phyloP scores from a whole-genome alignment of 306 rosid species.

The Ceratonia siliqua region DNA sequence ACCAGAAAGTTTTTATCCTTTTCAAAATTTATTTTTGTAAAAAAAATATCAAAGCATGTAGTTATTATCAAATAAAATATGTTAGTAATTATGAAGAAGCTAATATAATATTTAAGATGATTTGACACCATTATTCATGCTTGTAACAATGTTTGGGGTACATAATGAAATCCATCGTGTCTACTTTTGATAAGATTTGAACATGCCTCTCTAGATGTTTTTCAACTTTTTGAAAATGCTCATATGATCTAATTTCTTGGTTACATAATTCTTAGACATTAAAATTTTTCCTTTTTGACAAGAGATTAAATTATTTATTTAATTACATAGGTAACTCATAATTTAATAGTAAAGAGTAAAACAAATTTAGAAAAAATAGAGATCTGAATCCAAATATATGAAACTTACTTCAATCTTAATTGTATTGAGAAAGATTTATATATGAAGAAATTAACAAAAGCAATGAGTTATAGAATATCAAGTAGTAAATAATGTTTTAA shows the following conservation, averaged over 20 bases:
- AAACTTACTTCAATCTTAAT: no score
- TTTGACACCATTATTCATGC: slow-evolving; percentile 5
- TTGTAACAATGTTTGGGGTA: not conserved
- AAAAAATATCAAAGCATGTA: not conserved
- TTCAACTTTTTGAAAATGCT: no score
- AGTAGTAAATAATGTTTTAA: not conserved
- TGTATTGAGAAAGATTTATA: not conserved
- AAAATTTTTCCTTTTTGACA: no score
- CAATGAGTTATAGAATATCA: not conserved
- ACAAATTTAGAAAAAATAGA: no score
- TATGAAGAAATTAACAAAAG: not conserved
- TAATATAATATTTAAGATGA: slow-evolving; percentile 10
- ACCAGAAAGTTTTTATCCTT: no score
- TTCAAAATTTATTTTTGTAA: no score
- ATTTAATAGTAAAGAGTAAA: no score
- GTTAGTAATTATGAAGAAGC: not conserved
- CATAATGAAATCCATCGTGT: not conserved
- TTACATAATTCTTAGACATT: no score
- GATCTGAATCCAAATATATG: no score
- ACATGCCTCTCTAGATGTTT: not conserved
- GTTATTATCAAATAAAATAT: not conserved
- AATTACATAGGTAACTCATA: no score
- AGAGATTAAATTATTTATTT: no score
- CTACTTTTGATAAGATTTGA: not conserved
- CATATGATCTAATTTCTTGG: no score